phyloP scores from a whole-genome alignment of 208 protist genomes.

The Vickermania spadyakhi region DNA sequence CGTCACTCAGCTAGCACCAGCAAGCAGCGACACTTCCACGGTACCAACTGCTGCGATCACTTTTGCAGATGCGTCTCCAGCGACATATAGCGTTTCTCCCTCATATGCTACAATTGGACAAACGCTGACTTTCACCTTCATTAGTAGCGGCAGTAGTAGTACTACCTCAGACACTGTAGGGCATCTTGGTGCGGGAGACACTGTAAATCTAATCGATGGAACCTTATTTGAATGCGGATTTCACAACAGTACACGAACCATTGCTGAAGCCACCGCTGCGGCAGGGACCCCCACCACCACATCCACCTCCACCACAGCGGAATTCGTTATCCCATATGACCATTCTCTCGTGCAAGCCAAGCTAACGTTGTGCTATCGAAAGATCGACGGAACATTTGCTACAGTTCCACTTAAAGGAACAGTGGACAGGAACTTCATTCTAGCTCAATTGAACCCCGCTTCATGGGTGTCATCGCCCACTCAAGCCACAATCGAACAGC shows the following conservation, averaged over 20 bases:
- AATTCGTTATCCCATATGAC: slow-evolving; percentile 10
- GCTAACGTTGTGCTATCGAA: slow-evolving; percentile 71
- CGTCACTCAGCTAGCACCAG: slow-evolving; percentile 20
- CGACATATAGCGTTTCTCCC: slow-evolving; percentile 27
- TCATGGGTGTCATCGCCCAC: slow-evolving; percentile 35
- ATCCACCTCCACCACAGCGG: slow-evolving; percentile 6
- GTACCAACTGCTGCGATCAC: slow-evolving; percentile 10
- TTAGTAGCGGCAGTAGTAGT: neutral
- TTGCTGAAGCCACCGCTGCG: slow-evolving; percentile 22
- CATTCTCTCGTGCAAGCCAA: neutral
- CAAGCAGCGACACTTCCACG: neutral
- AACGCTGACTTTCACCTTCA: slow-evolving; percentile 41
- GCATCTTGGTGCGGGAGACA: slow-evolving; percentile 23
- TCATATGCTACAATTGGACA: slow-evolving; percentile 40
- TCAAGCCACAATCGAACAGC: slow-evolving; percentile 37
- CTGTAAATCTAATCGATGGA: slow-evolving; percentile 60
- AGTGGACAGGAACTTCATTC: slow-evolving; percentile 43
- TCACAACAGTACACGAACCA: slow-evolving; percentile 38
- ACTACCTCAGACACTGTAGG: slow-evolving; percentile 1
- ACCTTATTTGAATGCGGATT: slow-evolving; percentile 72
- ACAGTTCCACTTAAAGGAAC: slow-evolving; percentile 32
- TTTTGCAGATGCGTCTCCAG: slow-evolving; percentile 26
- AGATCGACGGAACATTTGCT: slow-evolving; percentile 46
- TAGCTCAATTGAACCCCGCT: slow-evolving; percentile 30
- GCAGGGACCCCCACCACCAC: slow-evolving; percentile 1